Evolutionary conservation across 495 filamentous ascomycete genomes (phyloP), one percentile per base, ranked within the genome.

Genomic region (Penicillium salamii): DNA sequence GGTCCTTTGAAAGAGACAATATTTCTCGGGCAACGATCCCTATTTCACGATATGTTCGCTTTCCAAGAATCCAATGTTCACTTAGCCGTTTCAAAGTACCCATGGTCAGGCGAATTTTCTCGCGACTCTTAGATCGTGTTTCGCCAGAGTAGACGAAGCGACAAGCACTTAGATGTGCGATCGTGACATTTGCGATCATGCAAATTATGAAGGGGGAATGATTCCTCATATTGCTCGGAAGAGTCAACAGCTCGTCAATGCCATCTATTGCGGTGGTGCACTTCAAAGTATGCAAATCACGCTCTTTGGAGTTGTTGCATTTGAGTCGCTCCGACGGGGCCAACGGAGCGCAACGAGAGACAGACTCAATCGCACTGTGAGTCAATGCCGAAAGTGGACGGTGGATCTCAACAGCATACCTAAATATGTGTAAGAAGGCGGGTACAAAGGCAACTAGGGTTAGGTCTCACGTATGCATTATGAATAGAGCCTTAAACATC

Each of bases 121-220:
- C 58, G 0, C 58, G 58, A 3, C 50, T 50, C 2, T 49, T 38
- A 6, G 28, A 32, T 28, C 51, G 34, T 17, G 21, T 21, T 1
- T 57, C 46, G 1, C 51, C 58, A 3, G 42, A 23, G 24, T 46
- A 54, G 40, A 54, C 20, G 19, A 52, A 61, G 2, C 58, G 44
- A 42, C 58, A 61, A 5, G 58, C 58, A 0, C 54, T 42, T 2
- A 61, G 28, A 38, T 61, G 58, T 6, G 58, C 58, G 37, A 61
- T 61, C 12, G 49, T 42, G 3, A 44, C 45, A 39, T 61, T 61
- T n/a, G 58, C 48, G 32, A 61, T 57, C 58, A 61, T 61, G 47
- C 53, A 61, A 21, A 61, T 57, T 15, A 61, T 54, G 24, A 61
- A 61, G 0, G 58, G 58, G 2, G 58, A 54, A 23, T 61, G 54